These are phyloP conservation scores for Pseudocercospora fijiensis DNA, from an alignment of 2,329 filamentous ascomycete genomes.

Conservation along the genomic window DNA sequence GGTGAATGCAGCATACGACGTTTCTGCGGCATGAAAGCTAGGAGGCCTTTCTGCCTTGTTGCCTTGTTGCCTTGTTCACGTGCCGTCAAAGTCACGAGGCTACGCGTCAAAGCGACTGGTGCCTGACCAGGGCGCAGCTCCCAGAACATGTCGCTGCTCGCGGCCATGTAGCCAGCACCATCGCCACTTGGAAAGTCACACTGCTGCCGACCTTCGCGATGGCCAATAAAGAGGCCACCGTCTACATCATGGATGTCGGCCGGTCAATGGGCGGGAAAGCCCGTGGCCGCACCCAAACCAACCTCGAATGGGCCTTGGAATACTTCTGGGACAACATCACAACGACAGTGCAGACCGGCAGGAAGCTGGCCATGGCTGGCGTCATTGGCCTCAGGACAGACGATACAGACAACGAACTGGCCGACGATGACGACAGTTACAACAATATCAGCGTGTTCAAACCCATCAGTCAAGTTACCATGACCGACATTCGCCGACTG, in stretches of 20 bases:
- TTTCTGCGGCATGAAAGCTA: not conserved
- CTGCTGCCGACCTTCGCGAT: conserved; percentile 49
- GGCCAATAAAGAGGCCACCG: conserved; percentile 88
- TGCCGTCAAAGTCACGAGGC: not conserved
- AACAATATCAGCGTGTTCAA: conserved; percentile 75
- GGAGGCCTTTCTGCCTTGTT: too few relatives aligned
- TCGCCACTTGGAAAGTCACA: not conserved
- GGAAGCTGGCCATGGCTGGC: conserved; percentile 73
- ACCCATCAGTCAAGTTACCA: conserved; percentile 61
- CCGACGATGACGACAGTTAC: conserved; percentile 66
- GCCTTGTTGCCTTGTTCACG: too few relatives aligned
- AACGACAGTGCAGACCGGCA: conserved; percentile 65
- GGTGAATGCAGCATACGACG: not conserved
- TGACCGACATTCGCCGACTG: conserved; percentile 68
- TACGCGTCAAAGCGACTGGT: not conserved
- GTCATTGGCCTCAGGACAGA: conserved; percentile 83
- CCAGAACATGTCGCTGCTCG: not conserved
- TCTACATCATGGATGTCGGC: conserved; percentile 89
- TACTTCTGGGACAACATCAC: conserved; percentile 96
- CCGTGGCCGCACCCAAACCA: conserved; percentile 69
- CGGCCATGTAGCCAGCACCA: conserved; percentile 3
- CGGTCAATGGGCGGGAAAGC: conserved; percentile 74
- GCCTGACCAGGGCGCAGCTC: not conserved
- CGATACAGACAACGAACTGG: conserved; percentile 66
- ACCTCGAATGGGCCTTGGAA: conserved; percentile 84